Base-by-base conservation (phyloP, 192 early-diverging fungal genomes). In the Podochytrium sp. region DNA sequence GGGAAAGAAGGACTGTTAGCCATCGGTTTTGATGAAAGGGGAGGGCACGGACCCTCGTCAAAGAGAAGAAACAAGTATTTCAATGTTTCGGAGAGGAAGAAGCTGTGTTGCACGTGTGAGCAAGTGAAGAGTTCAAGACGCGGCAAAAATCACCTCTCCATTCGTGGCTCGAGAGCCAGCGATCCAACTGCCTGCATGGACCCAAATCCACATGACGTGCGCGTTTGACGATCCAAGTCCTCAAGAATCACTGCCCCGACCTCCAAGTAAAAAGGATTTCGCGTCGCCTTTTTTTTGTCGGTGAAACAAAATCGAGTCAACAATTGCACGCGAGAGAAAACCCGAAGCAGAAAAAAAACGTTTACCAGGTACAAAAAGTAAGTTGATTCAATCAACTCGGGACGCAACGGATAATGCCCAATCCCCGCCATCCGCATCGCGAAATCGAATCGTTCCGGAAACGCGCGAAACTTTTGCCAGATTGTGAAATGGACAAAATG, bases 51-150 rank as follows among this genome's bases (percentile, higher is more conserved):
- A 87, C 91, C 91, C 50, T 80, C 77, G 64, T 95, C 95, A 86
- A 97, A 98, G 32, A 98, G 85, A n/a, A 98, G 76, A 76, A 91
- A 98, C n/a, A 98, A 84, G 73, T 98, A 98, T 76, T 98, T 98
- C 58, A 98, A 84, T 0, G 96, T 97, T 79, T 98, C 96, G 55
- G 92, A 93, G 5, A 98, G 78, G 25, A 92, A 87, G 82, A 97
- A 98, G 68, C 93, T 63, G 30, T 37, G 16, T 14, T 16, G 7
- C 10, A 6, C 14, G 55, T 27, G 20, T 16, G 6, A 57, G 20
- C 6, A 7, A 10, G 25, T 30, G 20, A 10, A 12, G 25, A 27
- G 10, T 27, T 57, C 10, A 30, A 20, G 7, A 10, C 25, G 14
- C 6, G 30, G 10, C 10, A 57, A 38, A 1, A 41, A 2, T 18